phyloP scores from a whole-genome alignment of 2,329 filamentous ascomycete genomes.

The Aspergillus vadensis region DNA sequence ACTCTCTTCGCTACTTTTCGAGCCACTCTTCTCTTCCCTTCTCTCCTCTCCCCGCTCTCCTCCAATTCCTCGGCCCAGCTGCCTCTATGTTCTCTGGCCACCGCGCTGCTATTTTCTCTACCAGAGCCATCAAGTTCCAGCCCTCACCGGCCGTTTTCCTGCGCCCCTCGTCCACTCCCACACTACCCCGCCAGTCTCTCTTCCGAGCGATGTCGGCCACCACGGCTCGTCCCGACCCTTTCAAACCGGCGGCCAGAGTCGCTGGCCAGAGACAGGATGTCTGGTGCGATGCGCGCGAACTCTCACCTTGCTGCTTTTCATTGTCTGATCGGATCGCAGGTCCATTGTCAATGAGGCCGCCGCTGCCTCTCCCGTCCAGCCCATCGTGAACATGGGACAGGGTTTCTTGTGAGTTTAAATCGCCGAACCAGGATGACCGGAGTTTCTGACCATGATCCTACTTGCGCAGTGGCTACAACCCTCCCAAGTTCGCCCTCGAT shows the following conservation, averaged over 20 bases:
- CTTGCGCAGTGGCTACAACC: conserved; percentile 73
- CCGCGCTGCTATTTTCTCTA: conserved; percentile 6
- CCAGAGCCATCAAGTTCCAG: not conserved
- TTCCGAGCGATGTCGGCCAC: conserved; percentile 44
- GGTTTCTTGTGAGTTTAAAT: conserved; percentile 54
- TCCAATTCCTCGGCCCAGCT: not conserved
- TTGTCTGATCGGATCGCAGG: conserved; percentile 42
- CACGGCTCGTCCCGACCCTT: conserved; percentile 42
- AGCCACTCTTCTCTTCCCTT: conserved; percentile 2
- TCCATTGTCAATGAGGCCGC: conserved; percentile 70
- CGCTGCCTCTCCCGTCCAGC: conserved; percentile 63
- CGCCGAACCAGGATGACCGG: not conserved
- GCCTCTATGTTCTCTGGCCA: conserved; percentile 14
- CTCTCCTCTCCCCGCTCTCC: not conserved
- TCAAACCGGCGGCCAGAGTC: conserved; percentile 51
- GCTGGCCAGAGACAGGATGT: conserved; percentile 56
- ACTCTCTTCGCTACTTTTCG: conserved; percentile 1
- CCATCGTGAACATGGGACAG: conserved; percentile 70
- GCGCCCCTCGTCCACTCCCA: conserved; percentile 6
- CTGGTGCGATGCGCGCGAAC: conserved; percentile 38
- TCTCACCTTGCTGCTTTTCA: not conserved
- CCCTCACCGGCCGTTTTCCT: conserved; percentile 7
- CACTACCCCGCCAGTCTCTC: conserved; percentile 24
- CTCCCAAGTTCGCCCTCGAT: conserved; percentile 83
- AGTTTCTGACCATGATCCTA: not conserved